A percentile compares a stretch with the other conserved stretches of the same genome.
These are phyloP conservation scores for Populus pruinosa DNA, from an alignment of 345 rosid genomes.

Conservation along the genomic window DNA sequence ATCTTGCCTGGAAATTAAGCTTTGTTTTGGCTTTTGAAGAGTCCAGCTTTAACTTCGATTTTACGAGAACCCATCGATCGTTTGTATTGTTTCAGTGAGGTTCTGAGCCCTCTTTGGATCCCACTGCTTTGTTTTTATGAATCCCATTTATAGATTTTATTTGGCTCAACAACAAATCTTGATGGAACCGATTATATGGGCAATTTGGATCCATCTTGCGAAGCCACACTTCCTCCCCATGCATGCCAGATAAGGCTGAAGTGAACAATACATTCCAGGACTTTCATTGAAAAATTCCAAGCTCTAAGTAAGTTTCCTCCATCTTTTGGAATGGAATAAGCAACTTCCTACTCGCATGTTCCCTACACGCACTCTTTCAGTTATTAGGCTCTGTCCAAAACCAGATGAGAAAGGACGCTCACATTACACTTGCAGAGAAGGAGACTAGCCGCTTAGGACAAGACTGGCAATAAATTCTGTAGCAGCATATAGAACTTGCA, in stretches of 20 bases:
- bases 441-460: neutral
- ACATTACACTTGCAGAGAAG: neutral
- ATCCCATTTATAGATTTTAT: neutral
- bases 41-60: neutral
- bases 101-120: too few relatives aligned
- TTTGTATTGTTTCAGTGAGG: too few relatives aligned
- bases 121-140: neutral
- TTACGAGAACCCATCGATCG: neutral
- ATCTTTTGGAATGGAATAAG: slow-evolving; percentile 9
- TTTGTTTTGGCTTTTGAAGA: neutral
- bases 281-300: neutral
- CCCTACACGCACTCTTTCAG: neutral
- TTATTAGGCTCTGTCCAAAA: neutral
- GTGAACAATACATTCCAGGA: neutral
- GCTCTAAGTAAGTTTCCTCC: neutral
- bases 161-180: neutral
- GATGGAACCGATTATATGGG: neutral
- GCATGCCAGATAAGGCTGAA: neutral
- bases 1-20: neutral
- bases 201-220: neutral
- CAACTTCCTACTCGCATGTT: slow-evolving; percentile 7
- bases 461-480: neutral
- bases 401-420: neutral
- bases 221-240: neutral
- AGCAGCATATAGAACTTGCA: neutral